Conservation (phyloP, 345 rosid species). For the Populus alba region DNA sequence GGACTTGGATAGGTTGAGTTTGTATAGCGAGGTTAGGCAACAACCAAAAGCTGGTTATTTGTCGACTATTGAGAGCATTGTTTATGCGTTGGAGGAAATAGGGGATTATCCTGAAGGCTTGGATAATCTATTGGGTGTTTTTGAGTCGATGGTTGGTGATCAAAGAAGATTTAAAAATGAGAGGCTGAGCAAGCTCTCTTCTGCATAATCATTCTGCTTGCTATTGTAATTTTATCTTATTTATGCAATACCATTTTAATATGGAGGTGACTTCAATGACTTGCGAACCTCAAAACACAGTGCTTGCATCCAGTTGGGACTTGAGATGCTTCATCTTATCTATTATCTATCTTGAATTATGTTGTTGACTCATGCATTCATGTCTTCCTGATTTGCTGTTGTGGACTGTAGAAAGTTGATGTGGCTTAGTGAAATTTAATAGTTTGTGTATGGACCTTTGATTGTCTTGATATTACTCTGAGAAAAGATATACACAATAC, state of each 20-base stretch:
- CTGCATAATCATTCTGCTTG: neutral
- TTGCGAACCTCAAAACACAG: too few relatives aligned
- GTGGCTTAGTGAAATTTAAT: too few relatives aligned
- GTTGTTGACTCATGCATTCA: too few relatives aligned
- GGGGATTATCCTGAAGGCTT: constrained; percentile 50
- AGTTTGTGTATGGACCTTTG: too few relatives aligned
- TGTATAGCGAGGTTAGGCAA: constrained; percentile 65
- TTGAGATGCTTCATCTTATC: too few relatives aligned
- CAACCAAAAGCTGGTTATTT: constrained; percentile 77
- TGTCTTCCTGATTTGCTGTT: too few relatives aligned
- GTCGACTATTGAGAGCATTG: constrained; percentile 83
- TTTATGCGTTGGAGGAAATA: constrained; percentile 55
- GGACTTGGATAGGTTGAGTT: constrained; percentile 53
- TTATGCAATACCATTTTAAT: neutral
- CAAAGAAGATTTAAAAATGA: constrained; percentile 66
- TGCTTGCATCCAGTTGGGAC: too few relatives aligned
- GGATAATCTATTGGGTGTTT: constrained; percentile 64
- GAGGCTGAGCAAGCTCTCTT: constrained; percentile 33
- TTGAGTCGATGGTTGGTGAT: constrained; percentile 73
- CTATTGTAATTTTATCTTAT: neutral
- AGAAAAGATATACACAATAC: too few relatives aligned
- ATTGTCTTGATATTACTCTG: too few relatives aligned
- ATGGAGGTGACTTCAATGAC: neutral
- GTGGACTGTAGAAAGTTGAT: too few relatives aligned
- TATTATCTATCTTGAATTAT: too few relatives aligned